Conservation (phyloP, 345 rosid species). For the Cardiospermum halicacabum region DNA sequence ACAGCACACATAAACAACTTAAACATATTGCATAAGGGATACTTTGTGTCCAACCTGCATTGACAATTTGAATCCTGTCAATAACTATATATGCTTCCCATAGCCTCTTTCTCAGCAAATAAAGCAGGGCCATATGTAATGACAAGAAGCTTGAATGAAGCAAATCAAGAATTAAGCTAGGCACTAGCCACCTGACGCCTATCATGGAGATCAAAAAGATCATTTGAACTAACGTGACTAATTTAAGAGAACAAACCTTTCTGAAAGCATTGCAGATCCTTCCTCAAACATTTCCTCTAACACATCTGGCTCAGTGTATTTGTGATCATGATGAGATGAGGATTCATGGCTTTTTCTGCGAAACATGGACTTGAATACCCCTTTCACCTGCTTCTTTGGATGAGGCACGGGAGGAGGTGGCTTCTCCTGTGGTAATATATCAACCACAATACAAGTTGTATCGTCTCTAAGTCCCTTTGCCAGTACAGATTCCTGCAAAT, state of each 20-base stretch:
- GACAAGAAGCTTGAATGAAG: not conserved
- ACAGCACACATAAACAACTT: constrained; percentile 96
- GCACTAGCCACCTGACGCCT: not conserved
- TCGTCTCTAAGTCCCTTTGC: constrained; percentile 93
- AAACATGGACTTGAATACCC: constrained; percentile 85
- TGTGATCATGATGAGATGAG: constrained; percentile 62
- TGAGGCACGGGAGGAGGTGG: constrained; percentile 62
- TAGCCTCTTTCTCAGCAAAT: not conserved
- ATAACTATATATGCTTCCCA: not conserved
- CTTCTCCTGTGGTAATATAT: constrained; percentile 78
- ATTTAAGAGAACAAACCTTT: constrained; percentile 57
- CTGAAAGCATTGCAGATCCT: constrained; percentile 97
- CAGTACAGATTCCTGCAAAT: constrained; percentile 75
- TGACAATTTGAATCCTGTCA: constrained; percentile 11
- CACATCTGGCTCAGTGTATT: constrained; percentile 66
- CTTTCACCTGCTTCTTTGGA: constrained; percentile 73
- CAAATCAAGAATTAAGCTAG: not conserved
- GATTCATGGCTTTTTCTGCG: constrained; percentile 70
- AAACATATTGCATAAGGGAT: constrained; percentile 96
- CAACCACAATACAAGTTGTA: constrained; percentile 96
- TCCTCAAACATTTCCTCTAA: constrained; percentile 92
- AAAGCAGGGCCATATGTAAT: constrained; percentile 5
- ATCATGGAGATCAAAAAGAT: constrained; percentile 2
- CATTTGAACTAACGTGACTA: constrained; percentile 13
- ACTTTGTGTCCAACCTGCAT: constrained; percentile 91